Evolutionary conservation across 1,284 basidiomycete species (phyloP), one percentile per base, ranked within the genome.

Genomic region (Erythrobasidium hasegawianum): DNA sequence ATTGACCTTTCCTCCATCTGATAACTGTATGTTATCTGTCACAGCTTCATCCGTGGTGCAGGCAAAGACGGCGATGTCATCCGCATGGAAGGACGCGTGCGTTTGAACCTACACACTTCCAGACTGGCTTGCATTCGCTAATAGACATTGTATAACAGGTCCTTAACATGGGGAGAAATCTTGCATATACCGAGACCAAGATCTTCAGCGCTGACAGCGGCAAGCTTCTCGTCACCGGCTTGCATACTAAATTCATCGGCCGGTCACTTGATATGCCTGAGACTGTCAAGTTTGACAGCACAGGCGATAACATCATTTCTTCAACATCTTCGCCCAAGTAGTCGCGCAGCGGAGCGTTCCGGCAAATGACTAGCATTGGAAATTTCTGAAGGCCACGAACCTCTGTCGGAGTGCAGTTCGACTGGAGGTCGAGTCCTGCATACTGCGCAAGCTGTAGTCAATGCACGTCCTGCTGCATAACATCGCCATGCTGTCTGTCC

Each of bases 161-260:
- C 11, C 50, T 59, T n/a, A 59, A 65, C 14, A 24, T 56, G 11
- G 59, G 64, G 4, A 29, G 57, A 24, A 59, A 43, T n/a, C 39
- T 67, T 11, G 49, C 57, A 11, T 67, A 59, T 24, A 61, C 64
- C n/a, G 59, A 61, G 27, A 67, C 64, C n/a, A 72, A 70, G 68
- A 73, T 72, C 47, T 67, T 71, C 39, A 65, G 60, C 29, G 61
- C 70, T 0, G 72, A 69, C 5, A 67, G 57, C 26, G 67, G 69
- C 67, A 72, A 73, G 45, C 65, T 71, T 68, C 24, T 59, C 10
- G 59, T 52, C 2, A 67, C 57, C 27, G 65, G 67, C 29, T 27
- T 61, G 53, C 65, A 64, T 43, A 68, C 67, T 18, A 68, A 64
- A 22, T 58, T 33, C 33, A 52, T 43, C 7, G 59, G 61, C 2